Conservation (phyloP, 2,329 filamentous ascomycete species). For the Neonectria faginata region DNA sequence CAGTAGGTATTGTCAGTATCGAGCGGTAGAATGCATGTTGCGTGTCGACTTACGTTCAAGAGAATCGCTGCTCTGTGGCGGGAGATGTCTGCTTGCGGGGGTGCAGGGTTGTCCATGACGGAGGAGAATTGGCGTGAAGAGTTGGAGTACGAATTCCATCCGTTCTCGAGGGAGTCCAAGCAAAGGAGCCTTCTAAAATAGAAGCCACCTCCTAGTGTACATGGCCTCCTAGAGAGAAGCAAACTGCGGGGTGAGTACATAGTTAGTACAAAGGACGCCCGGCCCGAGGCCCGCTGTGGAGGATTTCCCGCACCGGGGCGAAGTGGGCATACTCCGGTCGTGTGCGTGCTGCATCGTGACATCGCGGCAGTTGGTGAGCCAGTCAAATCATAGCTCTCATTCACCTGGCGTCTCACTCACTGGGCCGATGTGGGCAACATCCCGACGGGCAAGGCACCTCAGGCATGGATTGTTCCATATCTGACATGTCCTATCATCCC, state of each 20-base stretch:
- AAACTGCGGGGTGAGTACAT: background rate
- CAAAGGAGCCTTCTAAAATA: background rate
- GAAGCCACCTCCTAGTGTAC: no score
- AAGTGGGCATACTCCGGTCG: background rate
- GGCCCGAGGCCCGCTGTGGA: background rate
- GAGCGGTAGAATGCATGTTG: conserved; percentile 13
- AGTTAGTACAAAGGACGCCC: background rate
- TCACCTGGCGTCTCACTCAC: background rate
- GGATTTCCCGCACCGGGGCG: background rate
- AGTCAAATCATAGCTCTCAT: background rate
- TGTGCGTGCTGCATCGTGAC: background rate
- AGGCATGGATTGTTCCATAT: background rate
- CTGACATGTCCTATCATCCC: background rate
- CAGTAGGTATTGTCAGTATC: background rate
- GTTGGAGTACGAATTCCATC: no score
- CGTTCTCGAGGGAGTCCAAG: no score
- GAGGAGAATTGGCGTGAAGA: background rate
- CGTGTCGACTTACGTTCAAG: background rate
- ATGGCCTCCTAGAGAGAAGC: no score
- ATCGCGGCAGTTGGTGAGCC: background rate
- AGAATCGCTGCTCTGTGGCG: background rate
- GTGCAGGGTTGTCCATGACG: background rate
- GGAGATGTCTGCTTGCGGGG: no score
- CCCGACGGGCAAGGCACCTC: no score
- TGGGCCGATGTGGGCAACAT: background rate